These are phyloP conservation scores for Talaromyces borbonicus DNA, from an alignment of 495 filamentous ascomycete species.

Conservation along the genomic window DNA sequence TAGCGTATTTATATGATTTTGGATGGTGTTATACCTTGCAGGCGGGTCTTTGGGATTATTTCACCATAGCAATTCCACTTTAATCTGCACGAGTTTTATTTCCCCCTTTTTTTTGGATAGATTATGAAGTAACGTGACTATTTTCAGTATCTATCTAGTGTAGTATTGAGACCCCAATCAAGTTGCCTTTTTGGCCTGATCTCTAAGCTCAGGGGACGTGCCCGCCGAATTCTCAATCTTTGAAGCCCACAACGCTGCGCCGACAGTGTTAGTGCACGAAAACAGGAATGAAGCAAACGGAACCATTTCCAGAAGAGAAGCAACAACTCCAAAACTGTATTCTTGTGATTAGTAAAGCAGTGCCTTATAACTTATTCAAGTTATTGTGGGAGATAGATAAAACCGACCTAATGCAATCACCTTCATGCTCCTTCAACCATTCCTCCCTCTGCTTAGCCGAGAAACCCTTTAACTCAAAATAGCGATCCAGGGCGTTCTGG, in stretches of 20 bases:
- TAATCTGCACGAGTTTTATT: too few species aligned
- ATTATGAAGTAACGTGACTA: too few species aligned
- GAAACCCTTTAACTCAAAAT: slow-evolving; percentile 88
- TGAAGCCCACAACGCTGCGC: slow-evolving; percentile 87
- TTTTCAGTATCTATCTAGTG: too few species aligned
- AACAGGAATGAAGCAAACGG: slow-evolving; percentile 77
- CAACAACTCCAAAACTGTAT: slow-evolving; percentile 66
- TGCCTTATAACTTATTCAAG: slow-evolving; percentile 23
- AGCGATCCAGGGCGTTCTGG: slow-evolving; percentile 46
- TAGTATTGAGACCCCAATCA: too few species aligned
- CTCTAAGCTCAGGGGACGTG: slow-evolving; percentile 44
- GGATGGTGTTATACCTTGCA: too few species aligned
- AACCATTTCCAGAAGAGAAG: slow-evolving; percentile 72
- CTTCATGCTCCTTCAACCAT: slow-evolving; percentile 54
- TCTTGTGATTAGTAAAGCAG: slow-evolving; percentile 12
- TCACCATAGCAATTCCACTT: too few species aligned
- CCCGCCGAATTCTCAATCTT: slow-evolving; percentile 60
- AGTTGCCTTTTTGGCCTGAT: slow-evolving; percentile 46
- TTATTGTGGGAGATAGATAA: slow-evolving; percentile 25
- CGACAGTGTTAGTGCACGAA: slow-evolving; percentile 83
- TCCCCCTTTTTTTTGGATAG: too few species aligned
- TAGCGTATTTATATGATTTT: too few species aligned
- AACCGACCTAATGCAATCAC: slow-evolving; percentile 69
- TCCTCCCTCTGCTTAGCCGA: slow-evolving; percentile 45
- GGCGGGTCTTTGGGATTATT: too few species aligned